Evolutionary conservation across 2,329 filamentous ascomycete genomes (phyloP).

Genomic region (Curvularia verruculosa): DNA sequence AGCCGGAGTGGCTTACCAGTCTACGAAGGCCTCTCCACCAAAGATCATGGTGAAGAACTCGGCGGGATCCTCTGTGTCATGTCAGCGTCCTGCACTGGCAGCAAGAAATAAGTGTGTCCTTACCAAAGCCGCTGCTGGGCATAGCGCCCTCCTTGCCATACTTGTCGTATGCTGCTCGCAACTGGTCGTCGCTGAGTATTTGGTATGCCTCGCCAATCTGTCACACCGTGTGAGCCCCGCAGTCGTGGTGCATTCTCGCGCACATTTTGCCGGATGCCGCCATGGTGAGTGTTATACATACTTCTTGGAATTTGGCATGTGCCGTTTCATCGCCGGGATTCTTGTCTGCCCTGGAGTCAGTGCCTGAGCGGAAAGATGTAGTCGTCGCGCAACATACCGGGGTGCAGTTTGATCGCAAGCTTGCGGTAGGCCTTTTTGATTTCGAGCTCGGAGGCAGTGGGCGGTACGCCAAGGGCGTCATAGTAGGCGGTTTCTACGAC

Average conservation of each 20-base stretch:
- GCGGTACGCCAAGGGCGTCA: slow-evolving; percentile 82
- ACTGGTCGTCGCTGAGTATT: slow-evolving; percentile 84
- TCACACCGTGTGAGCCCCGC: slow-evolving; percentile 33
- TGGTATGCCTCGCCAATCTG: slow-evolving; percentile 74
- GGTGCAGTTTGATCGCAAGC: slow-evolving; percentile 90
- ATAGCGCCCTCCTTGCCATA: slow-evolving; percentile 94
- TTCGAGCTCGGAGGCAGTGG: slow-evolving; percentile 85
- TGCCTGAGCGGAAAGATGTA: slow-evolving; percentile 3
- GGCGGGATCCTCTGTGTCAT: slow-evolving; percentile 74
- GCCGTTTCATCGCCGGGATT: slow-evolving; percentile 95
- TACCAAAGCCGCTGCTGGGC: slow-evolving; percentile 86
- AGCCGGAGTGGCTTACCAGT: slow-evolving; percentile 63
- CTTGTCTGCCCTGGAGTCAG: slow-evolving; percentile 70
- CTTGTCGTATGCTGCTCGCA: slow-evolving; percentile 94
- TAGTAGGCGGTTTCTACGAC: slow-evolving; percentile 89
- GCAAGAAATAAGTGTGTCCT: slow-evolving; percentile 22
- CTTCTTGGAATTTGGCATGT: slow-evolving; percentile 90
- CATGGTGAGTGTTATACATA: slow-evolving; percentile 49
- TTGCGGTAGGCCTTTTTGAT: slow-evolving; percentile 97
- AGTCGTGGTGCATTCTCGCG: slow-evolving; percentile 10
- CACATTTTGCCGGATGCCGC: slow-evolving; percentile 7
- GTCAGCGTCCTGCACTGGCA: slow-evolving; percentile 26
- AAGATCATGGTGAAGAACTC: slow-evolving; percentile 99
- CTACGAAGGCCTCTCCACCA: slow-evolving; percentile 91
- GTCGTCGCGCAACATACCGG: slow-evolving; percentile 61